Base-by-base conservation (phyloP, 2,329 filamentous ascomycete species). In the Graphilbum ipis-grandicollis region DNA sequence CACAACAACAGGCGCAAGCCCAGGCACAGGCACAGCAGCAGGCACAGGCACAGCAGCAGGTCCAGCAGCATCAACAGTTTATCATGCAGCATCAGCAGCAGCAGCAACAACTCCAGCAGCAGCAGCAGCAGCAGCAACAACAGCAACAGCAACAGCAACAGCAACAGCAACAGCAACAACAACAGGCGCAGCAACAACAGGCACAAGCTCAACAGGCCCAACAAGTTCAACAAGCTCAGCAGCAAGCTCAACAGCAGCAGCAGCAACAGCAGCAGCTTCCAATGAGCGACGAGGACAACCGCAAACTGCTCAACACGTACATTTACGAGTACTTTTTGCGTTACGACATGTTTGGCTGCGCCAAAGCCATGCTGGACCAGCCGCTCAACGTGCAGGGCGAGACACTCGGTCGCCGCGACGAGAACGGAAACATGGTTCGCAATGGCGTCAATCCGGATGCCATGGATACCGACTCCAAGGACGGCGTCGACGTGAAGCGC, bases 321-420 rank as follows among this genome's bases (percentile, higher is more conserved):
- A 90, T 90, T 46, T 90, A 88, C 65, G 82, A 90, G 52, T 88
- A 90, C 55, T 88, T 96, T 46, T 64, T 94, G 46, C 83, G 81
- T 50, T 80, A 84, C 55, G 71, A 75, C 47, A 83, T 93, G 68
- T 79, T 71, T 52, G 81, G 90, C 46, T 79, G 81, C 53, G 90
- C 90, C 46, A 75, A 83, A 47, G 69, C 76, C 34, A 65, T 93
- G 41, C 59, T 82, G 39, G 71, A 79, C 45, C 67, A 79, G 50
- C 72, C 67, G 41, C 61, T 83, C 44, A 79, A 76, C 48, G 62
- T 75, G 32, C 59, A 65, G 38, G 81, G 81, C 50, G 76, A 77
- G 39, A 79, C 73, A 48, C 72, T 78, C n/a, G 71, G 69, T 43
- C 72, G 75, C 49, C 68, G 71, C 48, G 71, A 78, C 46, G 69